phyloP scores from a whole-genome alignment of 106 monocot genomes.

The Phalaenopsis equestris region DNA sequence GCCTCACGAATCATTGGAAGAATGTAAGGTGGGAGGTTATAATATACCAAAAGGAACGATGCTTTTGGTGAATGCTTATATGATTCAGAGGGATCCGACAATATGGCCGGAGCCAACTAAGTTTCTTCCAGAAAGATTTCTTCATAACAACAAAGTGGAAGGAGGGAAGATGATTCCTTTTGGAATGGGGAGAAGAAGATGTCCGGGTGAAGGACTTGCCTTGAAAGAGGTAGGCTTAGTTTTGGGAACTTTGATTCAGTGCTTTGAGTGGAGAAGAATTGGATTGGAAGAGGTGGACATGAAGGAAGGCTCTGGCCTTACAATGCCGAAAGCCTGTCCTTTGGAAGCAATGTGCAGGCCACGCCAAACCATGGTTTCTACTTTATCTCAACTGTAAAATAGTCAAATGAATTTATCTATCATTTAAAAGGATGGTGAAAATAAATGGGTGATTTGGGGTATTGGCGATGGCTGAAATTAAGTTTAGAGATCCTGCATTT shows the following conservation, averaged over 20 bases:
- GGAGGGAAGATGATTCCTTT: background rate
- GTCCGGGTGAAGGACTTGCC: conserved; percentile 12
- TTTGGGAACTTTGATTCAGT: conserved; percentile 15
- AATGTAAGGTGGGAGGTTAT: conserved; percentile 10
- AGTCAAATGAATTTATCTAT: too few relatives aligned
- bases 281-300: background rate
- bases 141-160: background rate
- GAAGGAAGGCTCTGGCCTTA: conserved; percentile 11
- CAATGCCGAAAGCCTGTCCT: conserved; percentile 10
- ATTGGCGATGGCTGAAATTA: too few relatives aligned
- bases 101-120: background rate
- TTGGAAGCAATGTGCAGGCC: conserved; percentile 11
- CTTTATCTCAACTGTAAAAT: conserved; percentile 4
- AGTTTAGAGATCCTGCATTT: too few relatives aligned
- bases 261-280: conserved; percentile 14
- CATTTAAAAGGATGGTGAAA: too few relatives aligned
- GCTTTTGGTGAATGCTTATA: conserved; percentile 18
- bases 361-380: background rate
- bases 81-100: conserved; percentile 12
- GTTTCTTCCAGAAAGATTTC: conserved; percentile 18
- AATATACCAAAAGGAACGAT: conserved; percentile 10
- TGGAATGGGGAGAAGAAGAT: conserved; percentile 18
- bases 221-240: background rate
- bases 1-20: background rate
- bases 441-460: too few relatives aligned